Percentiles rank a stretch among this genome's conserved stretches.
Evolutionary conservation across 768 basidiomycete genomes (phyloP).

Genomic region (Trametopsis cervina): DNA sequence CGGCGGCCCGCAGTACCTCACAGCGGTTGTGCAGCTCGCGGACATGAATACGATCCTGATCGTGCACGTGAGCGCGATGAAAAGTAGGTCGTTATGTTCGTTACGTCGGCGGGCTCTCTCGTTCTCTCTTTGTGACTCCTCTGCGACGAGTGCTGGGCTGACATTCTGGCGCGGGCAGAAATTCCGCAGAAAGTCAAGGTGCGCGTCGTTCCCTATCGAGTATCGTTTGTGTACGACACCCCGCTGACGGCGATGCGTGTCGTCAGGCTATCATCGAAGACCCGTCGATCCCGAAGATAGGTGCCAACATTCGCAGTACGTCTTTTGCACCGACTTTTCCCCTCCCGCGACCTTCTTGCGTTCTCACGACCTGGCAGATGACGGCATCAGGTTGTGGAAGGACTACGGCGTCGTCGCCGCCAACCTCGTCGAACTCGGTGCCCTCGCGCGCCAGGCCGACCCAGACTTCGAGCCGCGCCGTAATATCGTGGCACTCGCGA

Average conservation of each 20-base stretch:
- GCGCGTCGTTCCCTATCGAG: background rate
- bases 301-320: conserved; percentile 43
- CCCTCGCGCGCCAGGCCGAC: conserved; percentile 35
- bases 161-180: too few species aligned
- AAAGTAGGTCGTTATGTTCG: conserved; percentile 24
- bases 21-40: conserved; percentile 40
- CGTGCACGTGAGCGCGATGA: conserved; percentile 43
- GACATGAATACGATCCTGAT: conserved; percentile 37
- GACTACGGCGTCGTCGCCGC: conserved; percentile 38
- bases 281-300: conserved; percentile 33
- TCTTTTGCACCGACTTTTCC: conserved; percentile 9
- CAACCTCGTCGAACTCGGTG: conserved; percentile 40
- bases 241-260: too few species aligned
- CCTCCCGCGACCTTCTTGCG: background rate
- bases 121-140: too few species aligned
- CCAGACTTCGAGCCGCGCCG: conserved; percentile 29
- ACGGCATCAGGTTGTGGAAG: conserved; percentile 40
- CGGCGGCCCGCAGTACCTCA: conserved; percentile 20
- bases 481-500: conserved; percentile 35
- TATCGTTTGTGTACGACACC: background rate
- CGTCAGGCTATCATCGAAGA: conserved; percentile 43
- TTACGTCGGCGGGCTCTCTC: too few species aligned
- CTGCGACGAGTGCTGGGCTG: too few species aligned
- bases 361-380: conserved; percentile 25
- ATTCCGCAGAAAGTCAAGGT: conserved; percentile 39